Evolutionary conservation across 2,329 filamentous ascomycete species (phyloP), one percentile per base, ranked within the genome.

Genomic region (Nemania abortiva): DNA sequence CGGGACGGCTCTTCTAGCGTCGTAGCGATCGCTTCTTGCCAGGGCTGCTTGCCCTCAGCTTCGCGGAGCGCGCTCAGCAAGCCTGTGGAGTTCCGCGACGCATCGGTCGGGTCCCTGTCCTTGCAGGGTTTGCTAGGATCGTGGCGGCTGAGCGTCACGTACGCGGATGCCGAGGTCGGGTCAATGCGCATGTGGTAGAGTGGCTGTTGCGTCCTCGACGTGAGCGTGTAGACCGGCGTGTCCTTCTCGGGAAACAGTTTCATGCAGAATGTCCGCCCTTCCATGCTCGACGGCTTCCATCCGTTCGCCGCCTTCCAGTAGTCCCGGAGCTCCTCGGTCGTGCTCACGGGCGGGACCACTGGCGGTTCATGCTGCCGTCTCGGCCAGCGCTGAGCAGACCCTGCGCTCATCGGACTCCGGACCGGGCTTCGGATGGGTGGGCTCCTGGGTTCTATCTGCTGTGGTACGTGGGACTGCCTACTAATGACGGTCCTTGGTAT

Each of bases 261-360:
- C 75, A 91, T 80, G 76, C 87, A 89, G 79, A 86, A 91, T 27
- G 85, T 84, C 24, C 86, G 82, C 5, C 88, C 88, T 75, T 91
- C 88, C 2, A 85, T 84, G 0, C 83, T 78, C 0, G 89, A 86
- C 1, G 90, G 90, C 74, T 88, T 85, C 89, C 89, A 92, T 13
- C 91, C 91, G 76, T 92, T 92, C 68, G 88, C 84, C 0, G 89
- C 89, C 74, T 91, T 88, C 91, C 91, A 93, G 9, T 91, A 84
- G 59, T 85, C 85, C 72, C 87, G 87, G 42, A 92, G 84, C 70
- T 92, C 86, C 53, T 90, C 87, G 0, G 85, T 89, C 0, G 87
- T 86, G 75, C 84, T 87, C 4, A 87, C 82, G 1, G 82, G 80
- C 11, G 87, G 85, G 20, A 85, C 81, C 1, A 80, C 71, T 0